Evolutionary conservation across 495 filamentous ascomycete species (phyloP), one percentile per base, ranked within the genome.

Genomic region (Massariosphaeria phaeospora): DNA sequence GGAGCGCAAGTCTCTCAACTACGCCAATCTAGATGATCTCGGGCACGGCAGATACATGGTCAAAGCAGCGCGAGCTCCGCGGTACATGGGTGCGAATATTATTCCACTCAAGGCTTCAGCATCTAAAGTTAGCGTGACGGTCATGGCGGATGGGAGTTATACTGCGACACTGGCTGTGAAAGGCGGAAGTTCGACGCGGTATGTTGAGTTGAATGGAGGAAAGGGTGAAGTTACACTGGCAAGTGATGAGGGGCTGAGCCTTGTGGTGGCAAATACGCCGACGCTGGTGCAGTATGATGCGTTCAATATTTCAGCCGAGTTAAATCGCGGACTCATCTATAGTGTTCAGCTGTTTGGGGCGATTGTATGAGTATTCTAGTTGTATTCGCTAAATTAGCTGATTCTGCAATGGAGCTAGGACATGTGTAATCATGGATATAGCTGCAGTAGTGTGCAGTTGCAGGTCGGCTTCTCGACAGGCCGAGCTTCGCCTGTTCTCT

Each of bases 51-150:
- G 52, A n/a, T 76, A 73, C 38, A 59, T 62, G 25, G 72, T 74
- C 24, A 76, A 76, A 57, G 34, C 60, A 4, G 70, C 67, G n/a
- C 52, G 72, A 2, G 55, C 63, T 36, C 72, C 73, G 23, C 52
- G 69, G 30, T 76, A 76, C 48, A 71, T 75, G 70, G 73, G 73
- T 0, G 68, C 72, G 13, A 76, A 73, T 50, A 75, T 76, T 52
- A 70, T 70, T 18, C 70, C 70, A 13, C 61, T 75, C 12, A 72
- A 68, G 45, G 60, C 34, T 15, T 69, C 67, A 10, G 66, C 62
- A 9, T 53, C 60, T 7, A 55, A 17, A 13, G 47, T 70, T 24
- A 50, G 49, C 23, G 70, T 65, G 13, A 62, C 52, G 10, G 60
- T 73, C 3, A 72, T 68, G 15, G 51, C 66, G 0, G 61, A 51